A percentile compares a stretch with the other conserved stretches of the same genome.
Conservation (phyloP, 2,329 filamentous ascomycete species). For the Curvularia sp. region DNA sequence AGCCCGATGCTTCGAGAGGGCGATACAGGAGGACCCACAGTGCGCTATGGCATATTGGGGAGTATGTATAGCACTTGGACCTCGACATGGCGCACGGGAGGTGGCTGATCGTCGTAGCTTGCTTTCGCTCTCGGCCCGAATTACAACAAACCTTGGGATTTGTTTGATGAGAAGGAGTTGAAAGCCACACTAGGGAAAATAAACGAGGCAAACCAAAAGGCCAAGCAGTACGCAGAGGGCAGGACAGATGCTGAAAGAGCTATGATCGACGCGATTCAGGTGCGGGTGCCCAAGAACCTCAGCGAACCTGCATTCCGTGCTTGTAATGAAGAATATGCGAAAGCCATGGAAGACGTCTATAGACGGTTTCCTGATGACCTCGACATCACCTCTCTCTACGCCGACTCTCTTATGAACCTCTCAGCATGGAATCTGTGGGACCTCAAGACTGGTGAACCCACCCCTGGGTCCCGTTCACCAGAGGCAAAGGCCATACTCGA, state of each 20-base stretch:
- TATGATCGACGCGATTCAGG: slow-evolving; percentile 66
- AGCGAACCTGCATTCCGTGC: slow-evolving; percentile 57
- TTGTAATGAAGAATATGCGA: slow-evolving; percentile 66
- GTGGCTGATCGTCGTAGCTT: slow-evolving; percentile 47
- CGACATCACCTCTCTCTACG: slow-evolving; percentile 69
- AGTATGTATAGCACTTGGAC: slow-evolving; percentile 23
- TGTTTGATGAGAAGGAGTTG: slow-evolving; percentile 70
- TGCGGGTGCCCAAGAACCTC: slow-evolving; percentile 52
- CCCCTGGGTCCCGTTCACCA: slow-evolving; percentile 61
- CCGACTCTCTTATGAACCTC: slow-evolving; percentile 70
- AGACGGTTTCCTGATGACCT: slow-evolving; percentile 61
- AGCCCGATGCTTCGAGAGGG: slow-evolving; percentile 67
- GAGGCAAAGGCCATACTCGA: slow-evolving; percentile 68
- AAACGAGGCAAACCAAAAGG: slow-evolving; percentile 56
- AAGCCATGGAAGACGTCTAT: slow-evolving; percentile 66
- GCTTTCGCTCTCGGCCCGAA: slow-evolving; percentile 78
- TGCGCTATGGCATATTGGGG: slow-evolving; percentile 75
- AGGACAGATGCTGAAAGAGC: slow-evolving; percentile 64
- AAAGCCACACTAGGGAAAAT: slow-evolving; percentile 58
- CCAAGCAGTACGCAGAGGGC: slow-evolving; percentile 48
- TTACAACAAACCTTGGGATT: slow-evolving; percentile 79
- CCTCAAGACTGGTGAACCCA: slow-evolving; percentile 63
- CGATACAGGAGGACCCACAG: slow-evolving; percentile 60
- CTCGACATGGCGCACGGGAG: neutral
- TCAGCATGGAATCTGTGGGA: slow-evolving; percentile 72